These are phyloP conservation scores for Sporothrix mexicana DNA, from an alignment of 2,329 filamentous ascomycete species.

Conservation along the genomic window DNA sequence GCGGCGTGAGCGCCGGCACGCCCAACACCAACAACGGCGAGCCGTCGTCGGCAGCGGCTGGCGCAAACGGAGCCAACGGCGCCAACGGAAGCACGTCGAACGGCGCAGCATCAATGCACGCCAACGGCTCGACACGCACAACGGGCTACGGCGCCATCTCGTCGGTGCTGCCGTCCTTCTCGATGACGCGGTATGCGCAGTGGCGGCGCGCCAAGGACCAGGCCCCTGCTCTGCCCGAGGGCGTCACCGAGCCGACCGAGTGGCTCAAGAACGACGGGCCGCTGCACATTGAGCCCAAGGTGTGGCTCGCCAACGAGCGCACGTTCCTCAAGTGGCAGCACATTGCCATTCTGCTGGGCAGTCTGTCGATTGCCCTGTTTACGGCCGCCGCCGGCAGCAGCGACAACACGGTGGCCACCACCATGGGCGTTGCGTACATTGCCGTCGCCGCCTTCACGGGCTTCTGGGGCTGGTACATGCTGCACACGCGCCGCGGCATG, in stretches of 20 bases:
- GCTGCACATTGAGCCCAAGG: slow-evolving; percentile 93
- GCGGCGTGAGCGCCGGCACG: slow-evolving; percentile 34
- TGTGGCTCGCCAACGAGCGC: slow-evolving; percentile 97
- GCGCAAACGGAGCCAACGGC: not conserved
- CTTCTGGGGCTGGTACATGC: slow-evolving; percentile 85
- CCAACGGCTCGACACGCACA: slow-evolving; percentile 33
- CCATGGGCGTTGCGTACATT: slow-evolving; percentile 83
- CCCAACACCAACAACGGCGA: not conserved
- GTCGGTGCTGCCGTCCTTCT: slow-evolving; percentile 81
- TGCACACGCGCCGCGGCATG: slow-evolving; percentile 74
- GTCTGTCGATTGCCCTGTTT: slow-evolving; percentile 82
- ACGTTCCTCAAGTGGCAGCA: slow-evolving; percentile 99
- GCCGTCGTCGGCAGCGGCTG: slow-evolving; percentile 12
- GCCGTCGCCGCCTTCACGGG: slow-evolving; percentile 81
- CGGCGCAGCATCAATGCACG: slow-evolving; percentile 30
- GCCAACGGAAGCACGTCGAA: slow-evolving; percentile 11
- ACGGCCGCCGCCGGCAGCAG: slow-evolving; percentile 73
- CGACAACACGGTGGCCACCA: slow-evolving; percentile 74
- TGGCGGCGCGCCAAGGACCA: slow-evolving; percentile 58
- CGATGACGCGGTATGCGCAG: slow-evolving; percentile 75
- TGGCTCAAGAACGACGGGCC: slow-evolving; percentile 97
- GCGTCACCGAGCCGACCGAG: slow-evolving; percentile 80
- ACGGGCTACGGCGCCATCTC: slow-evolving; percentile 61
- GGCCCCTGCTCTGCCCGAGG: slow-evolving; percentile 70
- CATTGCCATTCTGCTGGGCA: slow-evolving; percentile 84